Evolutionary conservation across 2,329 filamentous ascomycete genomes (phyloP).

Genomic region (Periconia sp.): DNA sequence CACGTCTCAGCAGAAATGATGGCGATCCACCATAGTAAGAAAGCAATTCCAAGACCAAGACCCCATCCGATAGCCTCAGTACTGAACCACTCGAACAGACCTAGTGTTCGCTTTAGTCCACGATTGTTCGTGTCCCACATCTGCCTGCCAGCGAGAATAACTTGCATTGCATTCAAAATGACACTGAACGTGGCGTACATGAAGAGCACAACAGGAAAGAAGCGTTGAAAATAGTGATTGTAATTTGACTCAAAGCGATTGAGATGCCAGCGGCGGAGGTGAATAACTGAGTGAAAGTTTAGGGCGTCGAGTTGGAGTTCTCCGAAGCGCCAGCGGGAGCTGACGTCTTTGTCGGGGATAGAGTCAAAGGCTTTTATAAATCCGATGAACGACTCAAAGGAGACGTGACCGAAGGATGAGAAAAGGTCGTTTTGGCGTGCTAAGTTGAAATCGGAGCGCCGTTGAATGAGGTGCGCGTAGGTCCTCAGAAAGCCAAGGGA

Average conservation of each 20-base stretch:
- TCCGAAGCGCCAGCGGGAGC: slow-evolving; percentile 22
- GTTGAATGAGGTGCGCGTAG: slow-evolving; percentile 21
- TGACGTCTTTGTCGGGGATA: slow-evolving; percentile 14
- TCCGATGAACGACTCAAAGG: slow-evolving; percentile 17
- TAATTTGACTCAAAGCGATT: slow-evolving; percentile 26
- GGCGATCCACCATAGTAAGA: slow-evolving; percentile 25
- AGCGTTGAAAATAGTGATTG: slow-evolving; percentile 20
- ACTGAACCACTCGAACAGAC: slow-evolving; percentile 21
- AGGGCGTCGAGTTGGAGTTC: slow-evolving; percentile 22
- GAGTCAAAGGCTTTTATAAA: slow-evolving; percentile 22
- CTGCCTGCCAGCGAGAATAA: slow-evolving; percentile 21
- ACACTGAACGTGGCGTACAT: slow-evolving; percentile 27
- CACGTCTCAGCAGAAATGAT: slow-evolving; percentile 18
- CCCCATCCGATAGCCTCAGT: slow-evolving; percentile 24
- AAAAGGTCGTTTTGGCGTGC: slow-evolving; percentile 18
- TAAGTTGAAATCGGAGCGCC: slow-evolving; percentile 23
- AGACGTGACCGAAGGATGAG: slow-evolving; percentile 3
- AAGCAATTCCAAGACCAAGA: slow-evolving; percentile 21
- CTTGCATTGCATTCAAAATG: slow-evolving; percentile 27
- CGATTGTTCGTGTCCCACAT: slow-evolving; percentile 21
- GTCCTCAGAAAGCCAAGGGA: slow-evolving; percentile 24
- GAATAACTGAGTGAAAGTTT: slow-evolving; percentile 26
- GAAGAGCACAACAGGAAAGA: slow-evolving; percentile 24
- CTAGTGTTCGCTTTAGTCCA: slow-evolving; percentile 18
- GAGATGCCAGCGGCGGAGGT: slow-evolving; percentile 22